Evolutionary conservation across 345 rosid genomes (phyloP), one percentile per base, ranked within the genome.

Genomic region (Citrus cavaleriei): DNA sequence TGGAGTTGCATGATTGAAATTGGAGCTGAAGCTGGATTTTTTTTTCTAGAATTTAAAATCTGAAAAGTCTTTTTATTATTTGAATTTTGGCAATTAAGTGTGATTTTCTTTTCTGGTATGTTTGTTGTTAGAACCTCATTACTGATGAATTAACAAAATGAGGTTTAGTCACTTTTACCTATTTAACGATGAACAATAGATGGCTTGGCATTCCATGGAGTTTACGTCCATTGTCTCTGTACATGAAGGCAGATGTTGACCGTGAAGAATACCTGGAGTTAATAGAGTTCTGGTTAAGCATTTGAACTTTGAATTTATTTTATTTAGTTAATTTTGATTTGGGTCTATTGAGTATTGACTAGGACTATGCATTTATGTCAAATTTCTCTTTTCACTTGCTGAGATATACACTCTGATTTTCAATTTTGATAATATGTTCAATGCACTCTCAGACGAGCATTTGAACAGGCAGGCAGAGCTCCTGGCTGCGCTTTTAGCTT

Each of bases 391-490:
- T 74, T 42, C 69, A 24, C 57, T 18, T 14, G 59, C 27, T 27
- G 10, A 74, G 14, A 34, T 38, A 37, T 34, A 51, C 61, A 1
- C 5, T 8, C 34, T 40, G n/a, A 64, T 65, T 27, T 27, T 24
- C 64, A 40, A 38, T 68, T 62, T 8, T 83, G 62, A 68, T 74
- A 42, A 72, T 77, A 37, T 84, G 72, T 79, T 75, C 68, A 70
- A 32, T 5, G 42, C 74, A 58, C 66, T 68, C 79, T 42, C 78
- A 94, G 99, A 64, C 86, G 84, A 77, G 98, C 95, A 62, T 91
- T 94, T 84, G 94, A 96, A 28, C 91, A 83, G 78, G 95, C 93
- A 79, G 86, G 90, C n/a, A 86, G 81, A 80, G 87, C 85, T 79
- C 86, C 92, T 63, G 94, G 92, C 28, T 32, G 77, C 72, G 81